Evolutionary conservation across 495 filamentous ascomycete species (phyloP).

Genomic region (Aspergillus panamensis): DNA sequence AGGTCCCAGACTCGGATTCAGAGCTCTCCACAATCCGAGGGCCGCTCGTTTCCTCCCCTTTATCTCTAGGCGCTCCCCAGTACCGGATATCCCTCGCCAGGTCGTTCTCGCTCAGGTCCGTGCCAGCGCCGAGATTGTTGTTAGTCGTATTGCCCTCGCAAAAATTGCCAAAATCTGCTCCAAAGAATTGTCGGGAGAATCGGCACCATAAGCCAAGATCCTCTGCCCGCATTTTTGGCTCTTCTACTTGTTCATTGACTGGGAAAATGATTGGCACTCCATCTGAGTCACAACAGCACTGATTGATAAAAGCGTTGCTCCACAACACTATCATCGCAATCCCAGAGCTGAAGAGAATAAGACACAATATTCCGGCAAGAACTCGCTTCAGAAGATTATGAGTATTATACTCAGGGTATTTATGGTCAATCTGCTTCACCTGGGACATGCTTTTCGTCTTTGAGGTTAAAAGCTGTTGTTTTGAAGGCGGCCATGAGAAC

Average conservation of each 20-base stretch:
- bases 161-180: not conserved
- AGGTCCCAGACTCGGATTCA: not conserved
- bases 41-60: no score
- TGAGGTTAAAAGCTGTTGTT: not conserved
- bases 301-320: not conserved
- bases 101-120: not conserved
- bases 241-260: no score
- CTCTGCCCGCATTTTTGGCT: not conserved
- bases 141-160: not conserved
- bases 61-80: no score
- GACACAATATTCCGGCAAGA: slow-evolving; percentile 1
- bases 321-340: not conserved
- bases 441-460: not conserved
- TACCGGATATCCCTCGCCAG: not conserved
- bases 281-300: not conserved
- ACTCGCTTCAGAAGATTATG: not conserved
- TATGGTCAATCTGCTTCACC: not conserved
- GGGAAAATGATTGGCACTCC: no score
- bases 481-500: not conserved
- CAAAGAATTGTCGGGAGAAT: not conserved
- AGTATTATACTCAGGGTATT: not conserved
- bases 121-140: not conserved
- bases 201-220: not conserved
- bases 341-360: not conserved
- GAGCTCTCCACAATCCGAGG: no score